phyloP scores from a whole-genome alignment of 345 rosid species.

The Odontarrhena argentea region DNA sequence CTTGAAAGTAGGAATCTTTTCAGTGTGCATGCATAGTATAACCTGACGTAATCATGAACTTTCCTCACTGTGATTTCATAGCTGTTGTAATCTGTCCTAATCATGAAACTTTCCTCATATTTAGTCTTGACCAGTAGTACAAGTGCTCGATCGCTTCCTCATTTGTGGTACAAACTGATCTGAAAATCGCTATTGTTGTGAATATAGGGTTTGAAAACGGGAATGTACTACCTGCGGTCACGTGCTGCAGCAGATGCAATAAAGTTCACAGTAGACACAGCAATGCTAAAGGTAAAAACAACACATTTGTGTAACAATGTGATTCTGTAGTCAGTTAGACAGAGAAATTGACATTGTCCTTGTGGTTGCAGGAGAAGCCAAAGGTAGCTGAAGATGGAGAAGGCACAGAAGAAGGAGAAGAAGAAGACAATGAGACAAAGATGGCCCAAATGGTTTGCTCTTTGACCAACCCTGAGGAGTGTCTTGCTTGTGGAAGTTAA shows the following conservation, averaged over 20 bases:
- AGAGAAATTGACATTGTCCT: neutral
- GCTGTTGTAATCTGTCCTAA: no score
- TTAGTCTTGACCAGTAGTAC: neutral
- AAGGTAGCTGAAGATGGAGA: conserved; percentile 34
- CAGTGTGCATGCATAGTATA: neutral
- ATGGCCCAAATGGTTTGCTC: conserved; percentile 93
- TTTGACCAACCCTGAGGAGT: conserved; percentile 77
- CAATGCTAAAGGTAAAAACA: conserved; percentile 58
- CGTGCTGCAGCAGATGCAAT: conserved; percentile 99
- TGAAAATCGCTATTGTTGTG: neutral
- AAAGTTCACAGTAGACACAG: conserved; percentile 89
- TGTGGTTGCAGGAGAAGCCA: conserved; percentile 48
- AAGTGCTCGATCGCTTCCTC: neutral
- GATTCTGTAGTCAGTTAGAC: neutral
- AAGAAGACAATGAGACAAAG: conserved; percentile 55
- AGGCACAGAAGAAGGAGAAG: conserved; percentile 18
- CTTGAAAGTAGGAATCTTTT: neutral
- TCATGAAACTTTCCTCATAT: neutral
- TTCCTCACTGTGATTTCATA: no score
- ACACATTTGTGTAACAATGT: neutral
- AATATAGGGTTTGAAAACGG: conserved; percentile 80
- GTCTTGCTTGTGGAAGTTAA: conserved; percentile 84
- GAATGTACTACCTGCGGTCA: conserved; percentile 88
- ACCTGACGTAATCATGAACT: neutral
- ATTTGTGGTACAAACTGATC: neutral